A percentile compares a stretch with the other conserved stretches of the same genome.
These are phyloP conservation scores for Claviceps sp. DNA, from an alignment of 2,329 filamentous ascomycete species.

Conservation along the genomic window DNA sequence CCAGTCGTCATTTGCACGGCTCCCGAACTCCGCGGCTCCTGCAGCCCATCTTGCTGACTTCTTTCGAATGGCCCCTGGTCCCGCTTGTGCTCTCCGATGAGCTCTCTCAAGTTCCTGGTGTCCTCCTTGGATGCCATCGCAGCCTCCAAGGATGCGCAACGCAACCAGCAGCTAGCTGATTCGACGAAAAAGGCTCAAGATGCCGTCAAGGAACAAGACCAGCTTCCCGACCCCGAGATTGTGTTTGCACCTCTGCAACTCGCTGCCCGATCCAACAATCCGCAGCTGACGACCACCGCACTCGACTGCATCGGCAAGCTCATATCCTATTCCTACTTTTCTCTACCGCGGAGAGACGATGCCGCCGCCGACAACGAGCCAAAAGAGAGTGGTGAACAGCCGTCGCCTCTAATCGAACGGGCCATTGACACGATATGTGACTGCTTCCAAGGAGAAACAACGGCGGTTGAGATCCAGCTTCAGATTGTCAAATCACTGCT, in stretches of 20 bases:
- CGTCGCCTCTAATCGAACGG: conserved; percentile 76
- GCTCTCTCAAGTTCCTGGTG: conserved; percentile 90
- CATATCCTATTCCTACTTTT: conserved; percentile 98
- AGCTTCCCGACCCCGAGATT: conserved; percentile 77
- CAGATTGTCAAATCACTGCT: conserved; percentile 97
- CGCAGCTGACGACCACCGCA: conserved; percentile 74
- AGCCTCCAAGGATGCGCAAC: conserved; percentile 78
- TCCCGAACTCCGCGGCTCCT: not conserved
- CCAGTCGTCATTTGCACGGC: not conserved
- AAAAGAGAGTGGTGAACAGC: conserved; percentile 25
- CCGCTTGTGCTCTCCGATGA: conserved; percentile 50
- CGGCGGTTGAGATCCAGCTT: conserved; percentile 80
- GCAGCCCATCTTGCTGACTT: not conserved
- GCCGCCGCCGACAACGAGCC: conserved; percentile 8
- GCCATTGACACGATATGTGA: conserved; percentile 99
- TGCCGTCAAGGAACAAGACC: conserved; percentile 75
- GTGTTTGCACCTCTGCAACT: conserved; percentile 85
- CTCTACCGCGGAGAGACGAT: conserved; percentile 44
- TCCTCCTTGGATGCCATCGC: conserved; percentile 87
- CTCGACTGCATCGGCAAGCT: conserved; percentile 98
- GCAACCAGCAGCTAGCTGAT: conserved; percentile 72
- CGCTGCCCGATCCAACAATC: conserved; percentile 74
- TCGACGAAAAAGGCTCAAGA: conserved; percentile 68
- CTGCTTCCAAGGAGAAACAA: conserved; percentile 95
- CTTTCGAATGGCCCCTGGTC: conserved; percentile 31